Base-by-base conservation (phyloP, 345 rosid genomes). In the Hibiscus tridactylites region DNA sequence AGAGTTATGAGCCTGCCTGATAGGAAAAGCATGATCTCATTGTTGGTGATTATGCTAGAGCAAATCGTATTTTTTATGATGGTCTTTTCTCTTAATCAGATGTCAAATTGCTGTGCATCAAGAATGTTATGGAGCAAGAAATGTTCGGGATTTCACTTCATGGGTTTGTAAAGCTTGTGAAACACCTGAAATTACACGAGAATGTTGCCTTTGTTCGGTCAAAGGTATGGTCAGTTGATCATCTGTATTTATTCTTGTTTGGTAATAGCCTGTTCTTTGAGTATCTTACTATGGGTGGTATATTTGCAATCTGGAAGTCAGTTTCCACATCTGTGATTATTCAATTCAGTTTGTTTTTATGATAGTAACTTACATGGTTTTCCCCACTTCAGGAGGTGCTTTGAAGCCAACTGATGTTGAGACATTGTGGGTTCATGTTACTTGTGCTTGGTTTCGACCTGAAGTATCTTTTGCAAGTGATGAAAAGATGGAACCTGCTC, bases 101-200 rank as follows among this genome's bases (percentile, higher is more conserved):
- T 96, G 99, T 79, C 97, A 96, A 83, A 96, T 96, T 82, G 97
- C 99, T 57, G 98, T 96, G 73, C 99, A 96, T 83, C 99, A 92
- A 84, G 99, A 96, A 87, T 96, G 99, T 80, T 96, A 96, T 77
- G 99, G 98, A 42, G 90, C 95, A 31, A 88, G 91, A 80, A 82
- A 91, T 74, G 91, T 92, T 67, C 85, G 73, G 71, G 99, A 96
- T 81, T 87, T 96, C 82, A 92, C 98, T 63, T 91, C 98, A 33
- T 96, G 99, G 99, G 99, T 96, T 74, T 96, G 99, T 86, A 96
- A 91, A 86, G 89, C 96, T 21, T 96, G 99, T 70, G 99, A 96
- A 88, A 91, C 88, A 52, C 97, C 98, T 73, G 91, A 89, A 64
- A 74, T 91, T 63, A 83, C 82, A 79, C 84, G 94, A 81, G 99